Base-by-base conservation (phyloP, 129 eudicot species). In the Silybum marianum region DNA sequence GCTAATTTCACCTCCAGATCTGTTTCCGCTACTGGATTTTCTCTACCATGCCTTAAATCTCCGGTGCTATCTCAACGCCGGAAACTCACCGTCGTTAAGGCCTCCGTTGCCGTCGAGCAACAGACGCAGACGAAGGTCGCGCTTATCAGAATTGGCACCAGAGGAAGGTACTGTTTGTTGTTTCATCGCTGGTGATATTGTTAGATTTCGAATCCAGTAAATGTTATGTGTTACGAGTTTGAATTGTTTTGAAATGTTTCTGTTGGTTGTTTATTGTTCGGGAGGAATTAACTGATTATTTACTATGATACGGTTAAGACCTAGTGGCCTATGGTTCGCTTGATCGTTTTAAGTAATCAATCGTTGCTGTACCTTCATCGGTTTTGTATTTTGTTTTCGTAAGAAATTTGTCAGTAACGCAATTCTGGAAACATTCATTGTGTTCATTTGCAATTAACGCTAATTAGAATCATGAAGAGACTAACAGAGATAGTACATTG, bases 31-130 rank as follows among this genome's bases (percentile, higher is more conserved):
- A 77, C 76, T 13, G 86, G 84, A 10, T 79, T 88, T 9, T 85
- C 85, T 72, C 70, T 78, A 2, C 88, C 88, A 22, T 40, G 74
- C 71, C 40, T 36, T 2, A 86, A 81, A 67, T 34, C 81, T 39
- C 80, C 86, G 11, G 69, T 67, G 51, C 54, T 42, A 14, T 70
- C 39, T 38, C 87, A 5, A 9, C 85, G 83, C 48, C 67, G 58
- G 25, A 60, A 72, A 19, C 7, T 28, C 42, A 23, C 65, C 62
- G 80, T 86, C 19, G 51, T 83, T 3, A 88, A 81, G 77, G 94
- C 95, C 42, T 90, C 97, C 0, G 73, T 90, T 81, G 93, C 96
- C 63, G 88, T 84, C 4, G 97, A 93, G 72, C 91, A 88, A 76
- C 72, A 90, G 74, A 68, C 86, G 28, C 84, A 85, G 80, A 88